Evolutionary conservation across 306 rosid species (phyloP).

Genomic region (Hippophae tibetana): DNA sequence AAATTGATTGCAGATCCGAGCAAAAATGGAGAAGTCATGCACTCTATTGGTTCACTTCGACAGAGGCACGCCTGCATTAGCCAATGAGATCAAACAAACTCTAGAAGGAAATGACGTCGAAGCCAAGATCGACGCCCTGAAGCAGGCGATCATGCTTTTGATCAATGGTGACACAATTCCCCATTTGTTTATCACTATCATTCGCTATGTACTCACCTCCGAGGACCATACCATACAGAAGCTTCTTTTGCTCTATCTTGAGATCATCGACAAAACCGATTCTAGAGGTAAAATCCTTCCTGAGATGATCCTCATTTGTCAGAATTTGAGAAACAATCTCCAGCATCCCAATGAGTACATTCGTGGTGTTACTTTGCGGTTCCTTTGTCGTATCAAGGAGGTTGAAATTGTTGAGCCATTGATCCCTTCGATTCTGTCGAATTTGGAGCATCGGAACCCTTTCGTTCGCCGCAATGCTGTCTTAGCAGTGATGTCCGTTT

Average conservation of each 20-base stretch:
- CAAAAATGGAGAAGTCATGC: slow-evolving; percentile 57
- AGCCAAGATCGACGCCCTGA: slow-evolving; percentile 52
- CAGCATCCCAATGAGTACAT: slow-evolving; percentile 69
- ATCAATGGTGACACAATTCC: slow-evolving; percentile 67
- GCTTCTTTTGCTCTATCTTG: slow-evolving; percentile 61
- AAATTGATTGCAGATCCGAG: too few relatives aligned
- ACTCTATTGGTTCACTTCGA: slow-evolving; percentile 56
- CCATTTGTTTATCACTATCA: slow-evolving; percentile 65
- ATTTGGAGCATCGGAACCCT: slow-evolving; percentile 69
- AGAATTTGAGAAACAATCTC: slow-evolving; percentile 60
- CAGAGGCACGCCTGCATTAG: slow-evolving; percentile 55
- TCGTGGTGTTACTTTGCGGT: slow-evolving; percentile 65
- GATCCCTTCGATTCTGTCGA: slow-evolving; percentile 50
- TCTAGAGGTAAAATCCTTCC: slow-evolving; percentile 56
- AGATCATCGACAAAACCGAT: slow-evolving; percentile 67
- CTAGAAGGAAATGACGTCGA: slow-evolving; percentile 50
- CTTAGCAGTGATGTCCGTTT: slow-evolving; percentile 61
- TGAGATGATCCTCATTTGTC: slow-evolving; percentile 75
- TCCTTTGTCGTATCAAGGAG: slow-evolving; percentile 69
- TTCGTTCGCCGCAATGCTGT: slow-evolving; percentile 57
- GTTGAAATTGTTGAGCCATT: slow-evolving; percentile 62
- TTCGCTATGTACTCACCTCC: slow-evolving; percentile 68
- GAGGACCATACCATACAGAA: slow-evolving; percentile 75
- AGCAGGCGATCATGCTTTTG: slow-evolving; percentile 60
- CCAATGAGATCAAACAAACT: slow-evolving; percentile 62